Percentiles rank a stretch among this genome's conserved stretches.
These are phyloP conservation scores for Metschnikowia santaceciliae DNA, from an alignment of 805 yeast genomes.

Conservation along the genomic window DNA sequence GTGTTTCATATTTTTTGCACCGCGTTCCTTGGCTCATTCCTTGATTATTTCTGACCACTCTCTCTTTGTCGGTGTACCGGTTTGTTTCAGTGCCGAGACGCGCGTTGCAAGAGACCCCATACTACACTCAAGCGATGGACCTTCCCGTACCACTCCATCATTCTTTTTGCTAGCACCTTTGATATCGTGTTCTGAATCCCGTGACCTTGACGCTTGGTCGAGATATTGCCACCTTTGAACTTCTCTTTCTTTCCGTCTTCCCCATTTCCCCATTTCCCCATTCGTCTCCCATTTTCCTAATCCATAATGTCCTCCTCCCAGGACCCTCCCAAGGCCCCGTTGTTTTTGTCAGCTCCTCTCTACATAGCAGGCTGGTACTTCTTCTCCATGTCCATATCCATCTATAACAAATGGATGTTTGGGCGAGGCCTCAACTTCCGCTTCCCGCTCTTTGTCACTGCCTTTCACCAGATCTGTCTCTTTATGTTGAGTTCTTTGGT, in stretches of 20 bases:
- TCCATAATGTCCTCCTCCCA: neutral
- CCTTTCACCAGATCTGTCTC: slow-evolving; percentile 77
- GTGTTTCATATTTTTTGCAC: no score
- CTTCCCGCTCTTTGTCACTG: slow-evolving; percentile 81
- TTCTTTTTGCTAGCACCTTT: no score
- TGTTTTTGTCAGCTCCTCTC: slow-evolving; percentile 14
- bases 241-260: neutral
- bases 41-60: neutral
- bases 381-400: slow-evolving; percentile 63
- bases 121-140: neutral
- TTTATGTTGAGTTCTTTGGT: slow-evolving; percentile 48
- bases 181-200: neutral
- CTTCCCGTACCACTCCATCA: no score
- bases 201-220: no score
- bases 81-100: neutral
- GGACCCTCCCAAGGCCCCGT: neutral
- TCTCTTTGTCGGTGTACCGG: neutral
- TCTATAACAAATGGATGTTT: slow-evolving; percentile 98
- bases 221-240: no score
- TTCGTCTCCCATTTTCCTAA: no score
- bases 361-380: slow-evolving; percentile 62
- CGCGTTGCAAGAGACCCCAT: neutral
- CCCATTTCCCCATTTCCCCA: no score
- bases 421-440: slow-evolving; percentile 72
- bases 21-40: neutral